phyloP scores from a whole-genome alignment of 2,329 filamentous ascomycete genomes.

The Diaporthe velutina region DNA sequence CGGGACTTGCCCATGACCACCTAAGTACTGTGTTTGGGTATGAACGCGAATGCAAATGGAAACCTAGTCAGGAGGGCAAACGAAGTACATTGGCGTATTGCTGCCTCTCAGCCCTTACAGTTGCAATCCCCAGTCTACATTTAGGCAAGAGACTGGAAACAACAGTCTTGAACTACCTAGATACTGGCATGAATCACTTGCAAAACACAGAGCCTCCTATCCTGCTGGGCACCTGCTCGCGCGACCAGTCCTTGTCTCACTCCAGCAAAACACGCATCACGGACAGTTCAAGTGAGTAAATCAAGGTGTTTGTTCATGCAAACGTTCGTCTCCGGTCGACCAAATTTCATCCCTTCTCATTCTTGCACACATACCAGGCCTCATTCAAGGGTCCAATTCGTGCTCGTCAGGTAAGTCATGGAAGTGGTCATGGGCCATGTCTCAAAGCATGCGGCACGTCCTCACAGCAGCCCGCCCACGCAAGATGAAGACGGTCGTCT shows the following conservation, averaged over 20 bases:
- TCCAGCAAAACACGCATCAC: neutral
- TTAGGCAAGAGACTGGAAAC: neutral
- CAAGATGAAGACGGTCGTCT: neutral
- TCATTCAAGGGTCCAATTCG: neutral
- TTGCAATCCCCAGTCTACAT: neutral
- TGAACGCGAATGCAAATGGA: neutral
- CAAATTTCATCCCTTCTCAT: neutral
- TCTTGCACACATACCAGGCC: neutral
- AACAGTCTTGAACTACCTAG: too few relatives aligned
- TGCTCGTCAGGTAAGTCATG: neutral
- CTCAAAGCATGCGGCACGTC: neutral
- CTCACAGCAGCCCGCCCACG: neutral
- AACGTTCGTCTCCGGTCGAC: neutral
- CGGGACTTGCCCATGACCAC: too few relatives aligned
- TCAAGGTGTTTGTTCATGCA: neutral
- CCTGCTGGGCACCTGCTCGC: neutral
- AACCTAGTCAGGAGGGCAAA: neutral
- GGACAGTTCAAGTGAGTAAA: neutral
- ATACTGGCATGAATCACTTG: neutral
- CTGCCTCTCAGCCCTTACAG: neutral
- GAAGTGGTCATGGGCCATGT: neutral
- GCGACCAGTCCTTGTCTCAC: neutral
- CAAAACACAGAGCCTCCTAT: neutral
- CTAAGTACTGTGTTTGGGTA: too few relatives aligned
- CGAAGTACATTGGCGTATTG: neutral